Evolutionary conservation across 1,284 basidiomycete species (phyloP).

Genomic region (Nidula niveotomentosa): DNA sequence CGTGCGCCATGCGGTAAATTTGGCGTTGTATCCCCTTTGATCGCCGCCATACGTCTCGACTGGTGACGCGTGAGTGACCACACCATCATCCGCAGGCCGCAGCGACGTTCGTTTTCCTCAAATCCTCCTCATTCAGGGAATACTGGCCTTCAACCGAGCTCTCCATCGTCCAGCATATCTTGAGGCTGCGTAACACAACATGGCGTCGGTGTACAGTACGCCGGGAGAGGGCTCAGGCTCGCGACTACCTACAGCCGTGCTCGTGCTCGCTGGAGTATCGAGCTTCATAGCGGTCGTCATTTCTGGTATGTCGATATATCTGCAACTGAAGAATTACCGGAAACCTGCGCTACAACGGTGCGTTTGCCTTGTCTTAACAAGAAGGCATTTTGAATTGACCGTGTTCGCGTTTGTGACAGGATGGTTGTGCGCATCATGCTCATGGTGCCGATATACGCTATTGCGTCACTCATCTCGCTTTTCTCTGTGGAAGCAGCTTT

Average conservation of each 20-base stretch:
- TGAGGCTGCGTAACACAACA: neutral
- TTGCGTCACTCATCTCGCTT: conserved; percentile 90
- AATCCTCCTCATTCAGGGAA: too few species aligned
- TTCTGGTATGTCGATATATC: conserved; percentile 80
- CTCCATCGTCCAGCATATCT: too few species aligned
- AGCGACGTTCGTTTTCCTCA: too few species aligned
- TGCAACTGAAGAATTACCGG: conserved; percentile 91
- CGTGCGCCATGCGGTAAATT: too few species aligned
- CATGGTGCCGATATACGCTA: conserved; percentile 95
- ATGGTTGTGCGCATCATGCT: conserved; percentile 96
- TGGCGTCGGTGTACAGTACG: neutral
- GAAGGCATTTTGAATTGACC: too few species aligned
- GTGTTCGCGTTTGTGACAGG: conserved; percentile 33
- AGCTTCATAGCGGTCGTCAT: conserved; percentile 76
- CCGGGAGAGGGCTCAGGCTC: conserved; percentile 39
- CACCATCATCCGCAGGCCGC: too few species aligned
- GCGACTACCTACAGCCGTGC: conserved; percentile 52
- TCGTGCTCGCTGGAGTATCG: conserved; percentile 60
- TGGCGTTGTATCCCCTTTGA: too few species aligned
- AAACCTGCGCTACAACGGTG: conserved; percentile 79
- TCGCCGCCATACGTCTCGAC: too few species aligned
- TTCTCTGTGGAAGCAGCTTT: conserved; percentile 96
- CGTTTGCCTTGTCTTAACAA: neutral
- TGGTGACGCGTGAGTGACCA: too few species aligned
- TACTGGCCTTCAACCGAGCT: too few species aligned